Percentiles rank a stretch among this genome's conserved stretches.
These are phyloP conservation scores for Alternaria sp. DNA, from an alignment of 2,329 filamentous ascomycete species.

Conservation along the genomic window DNA sequence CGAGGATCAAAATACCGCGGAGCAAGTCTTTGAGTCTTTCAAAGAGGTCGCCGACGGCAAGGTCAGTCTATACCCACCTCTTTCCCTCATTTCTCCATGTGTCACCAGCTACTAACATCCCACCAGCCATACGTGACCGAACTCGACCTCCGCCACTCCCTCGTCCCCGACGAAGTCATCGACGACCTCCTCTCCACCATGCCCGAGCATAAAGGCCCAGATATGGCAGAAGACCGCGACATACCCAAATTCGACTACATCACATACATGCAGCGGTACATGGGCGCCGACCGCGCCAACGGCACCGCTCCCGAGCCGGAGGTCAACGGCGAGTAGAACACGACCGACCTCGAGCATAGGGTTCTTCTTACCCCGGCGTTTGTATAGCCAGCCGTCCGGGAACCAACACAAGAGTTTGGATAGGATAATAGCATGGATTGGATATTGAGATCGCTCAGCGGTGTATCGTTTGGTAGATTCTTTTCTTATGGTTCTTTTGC, in stretches of 20 bases:
- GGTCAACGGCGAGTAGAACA: conserved; percentile 31
- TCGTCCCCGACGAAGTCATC: conserved; percentile 97
- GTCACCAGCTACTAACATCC: conserved; percentile 12
- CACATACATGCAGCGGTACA: conserved; percentile 86
- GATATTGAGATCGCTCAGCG: background rate
- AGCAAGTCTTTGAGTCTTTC: conserved; percentile 98
- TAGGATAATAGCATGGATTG: conserved; percentile 1
- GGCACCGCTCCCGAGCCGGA: conserved; percentile 29
- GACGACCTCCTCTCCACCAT: conserved; percentile 89
- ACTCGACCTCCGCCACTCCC: conserved; percentile 90
- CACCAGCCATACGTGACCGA: conserved; percentile 89
- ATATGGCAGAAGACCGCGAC: conserved; percentile 83
- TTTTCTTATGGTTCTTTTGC: conserved; percentile 3
- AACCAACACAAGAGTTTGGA: background rate
- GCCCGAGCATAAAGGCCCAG: conserved; percentile 81
- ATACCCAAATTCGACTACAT: conserved; percentile 95
- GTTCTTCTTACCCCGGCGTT: conserved; percentile 25
- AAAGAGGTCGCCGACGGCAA: conserved; percentile 97
- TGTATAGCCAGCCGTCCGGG: conserved; percentile 7
- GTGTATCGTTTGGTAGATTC: background rate
- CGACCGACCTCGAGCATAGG: conserved; percentile 13
- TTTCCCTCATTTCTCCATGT: background rate
- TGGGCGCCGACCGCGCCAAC: conserved; percentile 40
- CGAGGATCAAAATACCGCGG: conserved; percentile 97
- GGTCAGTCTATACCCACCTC: conserved; percentile 51